A percentile compares a stretch with the other conserved stretches of the same genome.
phyloP scores from a whole-genome alignment of 1,284 basidiomycete species.

The Exsudoporus floridanus region DNA sequence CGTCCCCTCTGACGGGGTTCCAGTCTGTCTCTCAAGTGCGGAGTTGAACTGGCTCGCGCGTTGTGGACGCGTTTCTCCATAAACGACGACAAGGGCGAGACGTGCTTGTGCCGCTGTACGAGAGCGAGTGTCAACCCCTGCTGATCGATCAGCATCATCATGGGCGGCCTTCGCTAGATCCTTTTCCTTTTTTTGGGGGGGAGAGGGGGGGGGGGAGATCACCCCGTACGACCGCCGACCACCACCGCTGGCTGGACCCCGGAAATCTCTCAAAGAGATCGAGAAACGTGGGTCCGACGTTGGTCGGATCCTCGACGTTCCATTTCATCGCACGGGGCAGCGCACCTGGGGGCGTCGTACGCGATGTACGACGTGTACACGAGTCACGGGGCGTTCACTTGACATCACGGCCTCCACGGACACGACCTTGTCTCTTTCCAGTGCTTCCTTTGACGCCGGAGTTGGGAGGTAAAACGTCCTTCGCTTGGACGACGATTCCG shows the following conservation, averaged over 20 bases:
- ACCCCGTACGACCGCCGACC: too few species aligned
- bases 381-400: neutral
- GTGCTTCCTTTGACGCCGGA: neutral
- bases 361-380: too few species aligned
- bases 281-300: neutral
- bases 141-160: too few species aligned
- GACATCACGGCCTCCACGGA: neutral
- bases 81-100: neutral
- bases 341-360: neutral
- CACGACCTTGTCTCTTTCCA: neutral
- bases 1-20: too few species aligned
- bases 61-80: constrained; percentile 3
- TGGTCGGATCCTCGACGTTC: neutral
- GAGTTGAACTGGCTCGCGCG: neutral
- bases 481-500: constrained; percentile 3
- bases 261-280: too few species aligned
- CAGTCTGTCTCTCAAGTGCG: neutral
- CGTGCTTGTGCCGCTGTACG: neutral
- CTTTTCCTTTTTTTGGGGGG: too few species aligned
- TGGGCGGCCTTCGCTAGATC: too few species aligned
- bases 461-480: neutral
- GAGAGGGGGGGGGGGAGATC: too few species aligned
- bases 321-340: neutral
- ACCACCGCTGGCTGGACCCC: too few species aligned
- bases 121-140: neutral